These are phyloP conservation scores for Phialocephala subalpina DNA, from an alignment of 2,329 filamentous ascomycete genomes.

Conservation along the genomic window DNA sequence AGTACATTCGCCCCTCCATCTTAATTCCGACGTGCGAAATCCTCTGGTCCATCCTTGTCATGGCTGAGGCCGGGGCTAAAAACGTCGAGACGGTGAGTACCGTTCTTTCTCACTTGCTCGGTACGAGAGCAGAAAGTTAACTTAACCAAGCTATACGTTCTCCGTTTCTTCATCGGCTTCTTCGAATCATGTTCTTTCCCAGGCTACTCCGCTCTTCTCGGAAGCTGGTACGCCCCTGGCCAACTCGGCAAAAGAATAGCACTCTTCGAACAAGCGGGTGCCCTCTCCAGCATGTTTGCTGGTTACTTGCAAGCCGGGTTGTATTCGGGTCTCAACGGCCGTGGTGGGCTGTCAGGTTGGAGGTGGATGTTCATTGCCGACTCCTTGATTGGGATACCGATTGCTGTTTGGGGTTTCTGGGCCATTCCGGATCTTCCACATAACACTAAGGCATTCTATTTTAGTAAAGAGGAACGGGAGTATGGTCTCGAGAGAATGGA, in stretches of 20 bases:
- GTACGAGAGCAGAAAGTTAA: neutral
- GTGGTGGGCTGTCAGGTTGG: neutral
- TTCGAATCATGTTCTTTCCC: slow-evolving; percentile 1
- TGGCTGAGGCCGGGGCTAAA: neutral
- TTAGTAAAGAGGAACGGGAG: neutral
- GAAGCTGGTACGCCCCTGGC: neutral
- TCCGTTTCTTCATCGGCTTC: neutral
- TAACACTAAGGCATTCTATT: slow-evolving; percentile 1
- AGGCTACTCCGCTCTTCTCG: neutral
- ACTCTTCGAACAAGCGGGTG: slow-evolving; percentile 2
- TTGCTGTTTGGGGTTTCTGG: neutral
- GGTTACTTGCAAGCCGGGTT: neutral
- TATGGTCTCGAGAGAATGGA: neutral
- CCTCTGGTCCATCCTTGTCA: neutral
- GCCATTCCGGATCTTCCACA: neutral
- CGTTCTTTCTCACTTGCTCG: neutral
- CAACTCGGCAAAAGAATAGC: neutral
- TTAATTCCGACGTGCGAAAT: neutral
- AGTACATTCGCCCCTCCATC: neutral
- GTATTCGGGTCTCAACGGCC: neutral
- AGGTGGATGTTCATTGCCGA: slow-evolving; percentile 6
- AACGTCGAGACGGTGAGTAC: neutral
- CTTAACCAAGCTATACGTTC: neutral
- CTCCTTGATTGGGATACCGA: neutral
- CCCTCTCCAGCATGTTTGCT: neutral